phyloP scores from a whole-genome alignment of 73 alveolate genomes.

The Paramecium caudatum region DNA sequence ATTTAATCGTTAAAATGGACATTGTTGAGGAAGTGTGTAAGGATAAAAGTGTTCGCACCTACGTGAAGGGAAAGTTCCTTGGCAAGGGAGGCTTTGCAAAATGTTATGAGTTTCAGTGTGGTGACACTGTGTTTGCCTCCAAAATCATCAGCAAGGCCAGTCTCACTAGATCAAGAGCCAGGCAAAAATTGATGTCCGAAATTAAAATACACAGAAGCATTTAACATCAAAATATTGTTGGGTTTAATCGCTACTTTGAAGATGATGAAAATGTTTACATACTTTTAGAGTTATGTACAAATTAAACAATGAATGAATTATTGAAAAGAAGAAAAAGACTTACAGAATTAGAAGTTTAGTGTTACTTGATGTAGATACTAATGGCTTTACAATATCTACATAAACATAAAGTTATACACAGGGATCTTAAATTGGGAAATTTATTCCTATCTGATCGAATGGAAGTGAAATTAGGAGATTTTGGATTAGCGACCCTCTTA shows the following conservation, averaged over 20 bases:
- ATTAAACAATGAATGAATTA: constrained; percentile 92
- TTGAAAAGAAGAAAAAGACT: constrained; percentile 92
- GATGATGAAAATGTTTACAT: constrained; percentile 92
- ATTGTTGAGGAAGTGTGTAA: constrained; percentile 13
- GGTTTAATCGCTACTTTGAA: constrained; percentile 93
- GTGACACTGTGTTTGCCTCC: constrained; percentile 87
- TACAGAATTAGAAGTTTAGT: constrained; percentile 93
- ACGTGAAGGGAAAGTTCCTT: constrained; percentile 82
- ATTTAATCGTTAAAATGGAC: constrained; percentile 43
- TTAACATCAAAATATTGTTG: constrained; percentile 89
- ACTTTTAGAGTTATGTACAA: constrained; percentile 89
- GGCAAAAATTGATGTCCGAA: constrained; percentile 92
- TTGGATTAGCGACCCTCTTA: constrained; percentile 93
- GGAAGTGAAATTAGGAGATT: constrained; percentile 96
- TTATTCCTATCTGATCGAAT: constrained; percentile 88
- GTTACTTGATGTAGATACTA: constrained; percentile 85
- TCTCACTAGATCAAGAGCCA: constrained; percentile 92
- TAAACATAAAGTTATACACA: constrained; percentile 90
- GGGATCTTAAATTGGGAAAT: constrained; percentile 96
- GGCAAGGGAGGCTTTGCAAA: constrained; percentile 99
- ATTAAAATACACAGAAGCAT: constrained; percentile 94
- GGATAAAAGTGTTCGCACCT: neutral
- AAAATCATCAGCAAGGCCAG: constrained; percentile 93
- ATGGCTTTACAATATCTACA: constrained; percentile 89
- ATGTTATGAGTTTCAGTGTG: constrained; percentile 91